Conservation (phyloP, 2,329 filamentous ascomycete species). For the Aspergillus aculeatus region DNA sequence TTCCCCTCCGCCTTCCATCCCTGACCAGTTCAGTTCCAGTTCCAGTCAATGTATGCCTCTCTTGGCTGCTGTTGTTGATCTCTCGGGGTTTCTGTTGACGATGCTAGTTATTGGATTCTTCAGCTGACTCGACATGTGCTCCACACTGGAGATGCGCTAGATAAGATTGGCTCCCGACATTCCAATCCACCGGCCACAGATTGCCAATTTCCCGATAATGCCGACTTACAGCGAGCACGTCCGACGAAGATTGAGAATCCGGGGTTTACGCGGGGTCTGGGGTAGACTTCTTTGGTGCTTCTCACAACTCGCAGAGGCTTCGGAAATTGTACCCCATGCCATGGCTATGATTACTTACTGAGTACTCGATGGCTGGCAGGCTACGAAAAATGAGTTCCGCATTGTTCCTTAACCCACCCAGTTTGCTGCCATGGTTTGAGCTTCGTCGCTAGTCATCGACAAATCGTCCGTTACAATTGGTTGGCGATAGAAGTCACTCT, state of each 20-base stretch:
- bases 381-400: no score
- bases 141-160: slow-evolving; percentile 1
- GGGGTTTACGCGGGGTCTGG: slow-evolving; percentile 4
- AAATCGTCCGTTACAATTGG: not conserved
- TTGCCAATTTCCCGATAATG: slow-evolving; percentile 1
- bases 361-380: no score
- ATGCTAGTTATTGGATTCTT: not conserved
- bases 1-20: slow-evolving; percentile 1
- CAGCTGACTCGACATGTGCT: not conserved
- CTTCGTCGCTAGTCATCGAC: not conserved
- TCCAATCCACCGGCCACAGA: not conserved
- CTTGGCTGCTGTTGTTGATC: not conserved
- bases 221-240: not conserved
- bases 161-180: not conserved
- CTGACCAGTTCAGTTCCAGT: not conserved
- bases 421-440: not conserved
- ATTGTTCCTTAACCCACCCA: not conserved
- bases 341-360: no score
- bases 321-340: no score
- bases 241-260: not conserved
- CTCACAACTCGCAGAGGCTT: no score
- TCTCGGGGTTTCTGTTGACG: not conserved
- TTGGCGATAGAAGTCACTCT: not conserved
- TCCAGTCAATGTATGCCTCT: not conserved
- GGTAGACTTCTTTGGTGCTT: not conserved